phyloP scores from a whole-genome alignment of 2,329 filamentous ascomycete species.

The Diaporthe sp. region DNA sequence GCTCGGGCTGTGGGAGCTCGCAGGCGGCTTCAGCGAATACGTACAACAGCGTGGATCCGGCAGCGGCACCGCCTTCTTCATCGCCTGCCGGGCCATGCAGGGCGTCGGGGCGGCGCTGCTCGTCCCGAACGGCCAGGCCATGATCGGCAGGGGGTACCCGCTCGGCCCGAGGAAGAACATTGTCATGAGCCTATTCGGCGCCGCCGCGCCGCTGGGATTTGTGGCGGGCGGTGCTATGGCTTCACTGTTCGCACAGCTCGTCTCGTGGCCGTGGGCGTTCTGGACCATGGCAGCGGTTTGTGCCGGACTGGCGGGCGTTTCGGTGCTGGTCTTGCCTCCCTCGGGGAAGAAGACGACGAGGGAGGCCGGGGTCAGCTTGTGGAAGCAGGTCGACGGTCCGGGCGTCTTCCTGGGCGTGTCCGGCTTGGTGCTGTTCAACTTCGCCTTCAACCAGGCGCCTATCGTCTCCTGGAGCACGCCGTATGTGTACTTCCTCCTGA shows the following conservation, averaged over 20 bases:
- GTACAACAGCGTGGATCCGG: neutral
- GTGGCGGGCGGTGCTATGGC: constrained; percentile 33
- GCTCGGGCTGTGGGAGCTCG: constrained; percentile 38
- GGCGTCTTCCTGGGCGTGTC: constrained; percentile 55
- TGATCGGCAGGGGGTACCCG: constrained; percentile 33
- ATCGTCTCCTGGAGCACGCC: constrained; percentile 65
- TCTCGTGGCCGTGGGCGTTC: constrained; percentile 31
- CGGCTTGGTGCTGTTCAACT: constrained; percentile 67
- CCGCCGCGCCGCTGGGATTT: constrained; percentile 38
- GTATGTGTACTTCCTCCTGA: constrained; percentile 65
- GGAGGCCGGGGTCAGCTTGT: constrained; percentile 36
- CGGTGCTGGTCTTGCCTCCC: constrained; percentile 43
- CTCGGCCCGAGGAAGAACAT: constrained; percentile 37
- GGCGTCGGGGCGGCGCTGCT: constrained; percentile 39
- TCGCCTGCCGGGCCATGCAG: constrained; percentile 37
- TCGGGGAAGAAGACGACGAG: constrained; percentile 27
- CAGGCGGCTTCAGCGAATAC: constrained; percentile 23
- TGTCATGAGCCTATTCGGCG: constrained; percentile 38
- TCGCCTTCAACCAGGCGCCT: constrained; percentile 68
- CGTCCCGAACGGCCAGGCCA: constrained; percentile 38
- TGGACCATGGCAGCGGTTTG: constrained; percentile 30
- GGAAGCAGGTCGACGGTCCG: constrained; percentile 15
- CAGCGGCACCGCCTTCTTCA: constrained; percentile 25
- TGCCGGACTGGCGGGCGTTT: neutral
- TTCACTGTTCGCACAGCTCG: constrained; percentile 10